These are phyloP conservation scores for Lepidium africanum DNA, from an alignment of 345 rosid species.

Conservation along the genomic window DNA sequence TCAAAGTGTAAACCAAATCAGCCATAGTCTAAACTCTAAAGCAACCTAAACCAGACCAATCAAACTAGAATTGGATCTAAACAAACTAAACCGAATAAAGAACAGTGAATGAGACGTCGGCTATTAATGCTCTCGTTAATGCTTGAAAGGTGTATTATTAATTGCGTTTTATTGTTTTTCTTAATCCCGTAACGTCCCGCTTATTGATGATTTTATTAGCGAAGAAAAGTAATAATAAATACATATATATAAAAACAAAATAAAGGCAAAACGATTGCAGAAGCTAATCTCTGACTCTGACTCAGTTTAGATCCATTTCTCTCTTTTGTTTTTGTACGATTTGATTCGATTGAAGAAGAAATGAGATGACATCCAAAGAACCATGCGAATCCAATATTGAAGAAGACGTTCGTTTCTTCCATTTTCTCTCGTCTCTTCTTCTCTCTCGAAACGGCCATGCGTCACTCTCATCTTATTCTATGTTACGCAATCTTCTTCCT, in stretches of 20 bases:
- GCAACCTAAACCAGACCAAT: no score
- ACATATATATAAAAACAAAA: neutral
- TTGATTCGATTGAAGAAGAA: conserved; percentile 1
- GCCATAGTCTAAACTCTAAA: no score
- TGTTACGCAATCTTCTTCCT: conserved; percentile 13
- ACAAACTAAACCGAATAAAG: no score
- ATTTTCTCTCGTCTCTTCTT: conserved; percentile 5
- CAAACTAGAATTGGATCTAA: no score
- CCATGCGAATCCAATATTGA: neutral
- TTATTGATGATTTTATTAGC: neutral
- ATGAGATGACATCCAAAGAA: conserved; percentile 14
- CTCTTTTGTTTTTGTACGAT: neutral
- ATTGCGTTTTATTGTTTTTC: no score
- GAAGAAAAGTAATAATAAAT: neutral
- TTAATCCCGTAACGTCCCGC: no score
- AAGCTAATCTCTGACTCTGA: neutral
- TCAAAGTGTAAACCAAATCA: no score
- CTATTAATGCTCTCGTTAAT: no score
- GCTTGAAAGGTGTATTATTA: no score
- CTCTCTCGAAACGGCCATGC: conserved; percentile 21
- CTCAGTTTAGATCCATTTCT: neutral
- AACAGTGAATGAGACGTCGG: no score
- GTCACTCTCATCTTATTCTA: neutral
- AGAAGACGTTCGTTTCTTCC: conserved; percentile 9
- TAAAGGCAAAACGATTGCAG: neutral